phyloP scores from a whole-genome alignment of 2,329 filamentous ascomycete species.

The Coleophoma cylindrospora region DNA sequence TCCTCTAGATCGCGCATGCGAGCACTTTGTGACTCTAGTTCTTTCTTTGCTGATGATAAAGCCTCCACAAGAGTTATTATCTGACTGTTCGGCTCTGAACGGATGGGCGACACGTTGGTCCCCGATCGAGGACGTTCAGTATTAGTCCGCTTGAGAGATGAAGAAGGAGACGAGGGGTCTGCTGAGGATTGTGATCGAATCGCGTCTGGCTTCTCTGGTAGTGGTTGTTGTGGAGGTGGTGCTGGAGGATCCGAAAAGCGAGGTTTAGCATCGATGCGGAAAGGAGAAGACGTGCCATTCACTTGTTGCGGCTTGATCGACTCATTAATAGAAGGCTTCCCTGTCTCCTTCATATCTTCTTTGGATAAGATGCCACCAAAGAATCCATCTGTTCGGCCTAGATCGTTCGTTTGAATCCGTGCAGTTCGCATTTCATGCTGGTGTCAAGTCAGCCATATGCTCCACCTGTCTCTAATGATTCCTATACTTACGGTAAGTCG shows the following conservation, averaged over 20 bases:
- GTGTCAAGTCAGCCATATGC: constrained; percentile 13
- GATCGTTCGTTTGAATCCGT: constrained; percentile 79
- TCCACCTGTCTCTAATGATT: too few relatives aligned
- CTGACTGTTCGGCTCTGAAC: constrained; percentile 58
- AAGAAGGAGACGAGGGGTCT: constrained; percentile 47
- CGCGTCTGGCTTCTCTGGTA: constrained; percentile 87
- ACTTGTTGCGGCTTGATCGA: constrained; percentile 39
- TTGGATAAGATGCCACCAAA: constrained; percentile 71
- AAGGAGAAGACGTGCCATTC: constrained; percentile 39
- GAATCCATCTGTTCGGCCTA: constrained; percentile 77
- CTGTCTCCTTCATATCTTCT: constrained; percentile 57
- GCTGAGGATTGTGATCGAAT: constrained; percentile 38
- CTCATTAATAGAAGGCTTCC: constrained; percentile 45
- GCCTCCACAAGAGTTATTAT: constrained; percentile 82
- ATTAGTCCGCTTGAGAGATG: constrained; percentile 68
- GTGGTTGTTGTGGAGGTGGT: constrained; percentile 85
- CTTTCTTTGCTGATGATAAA: constrained; percentile 75
- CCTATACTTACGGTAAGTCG: constrained; percentile 34
- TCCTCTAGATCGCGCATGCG: constrained; percentile 79
- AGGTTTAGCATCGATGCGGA: constrained; percentile 70
- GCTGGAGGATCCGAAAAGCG: constrained; percentile 91
- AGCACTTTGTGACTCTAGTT: constrained; percentile 77
- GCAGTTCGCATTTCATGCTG: constrained; percentile 89
- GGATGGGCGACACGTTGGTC: constrained; percentile 38
- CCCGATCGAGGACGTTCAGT: constrained; percentile 68